phyloP scores from a whole-genome alignment of 768 basidiomycete species.

The Mycena indigotica region DNA sequence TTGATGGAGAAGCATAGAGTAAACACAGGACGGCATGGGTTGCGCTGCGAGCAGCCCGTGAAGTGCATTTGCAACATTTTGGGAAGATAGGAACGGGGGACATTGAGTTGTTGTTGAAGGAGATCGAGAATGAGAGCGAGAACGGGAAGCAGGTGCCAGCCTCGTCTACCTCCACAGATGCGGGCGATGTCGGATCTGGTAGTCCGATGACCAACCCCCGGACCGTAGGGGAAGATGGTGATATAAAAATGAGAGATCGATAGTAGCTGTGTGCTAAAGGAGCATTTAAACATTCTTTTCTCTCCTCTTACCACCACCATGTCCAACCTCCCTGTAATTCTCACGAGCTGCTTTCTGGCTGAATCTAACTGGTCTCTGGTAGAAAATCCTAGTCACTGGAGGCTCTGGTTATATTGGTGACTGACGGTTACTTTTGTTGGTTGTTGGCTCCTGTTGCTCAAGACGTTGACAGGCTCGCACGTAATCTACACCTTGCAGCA shows the following conservation, averaged over 20 bases:
- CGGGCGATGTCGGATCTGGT: slow-evolving; percentile 37
- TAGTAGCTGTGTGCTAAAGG: slow-evolving; percentile 19
- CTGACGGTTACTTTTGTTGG: slow-evolving; percentile 19
- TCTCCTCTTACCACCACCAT: slow-evolving; percentile 8
- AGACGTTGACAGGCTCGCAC: slow-evolving; percentile 73
- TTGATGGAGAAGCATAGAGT: slow-evolving; percentile 48
- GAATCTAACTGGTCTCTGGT: slow-evolving; percentile 6
- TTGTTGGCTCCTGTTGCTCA: neutral
- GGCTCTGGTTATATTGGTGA: slow-evolving; percentile 22
- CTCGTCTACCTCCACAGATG: no score
- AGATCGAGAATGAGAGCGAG: slow-evolving; percentile 55
- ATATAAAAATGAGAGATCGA: slow-evolving; percentile 54
- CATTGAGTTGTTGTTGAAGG: slow-evolving; percentile 52
- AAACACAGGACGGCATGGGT: slow-evolving; percentile 82
- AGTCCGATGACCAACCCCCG: slow-evolving; percentile 30
- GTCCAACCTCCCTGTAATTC: slow-evolving; percentile 22
- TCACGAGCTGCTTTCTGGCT: neutral
- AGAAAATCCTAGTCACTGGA: slow-evolving; percentile 19
- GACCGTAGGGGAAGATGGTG: slow-evolving; percentile 37
- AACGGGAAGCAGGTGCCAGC: slow-evolving; percentile 40
- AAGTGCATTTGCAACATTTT: slow-evolving; percentile 74
- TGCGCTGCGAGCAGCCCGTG: slow-evolving; percentile 74
- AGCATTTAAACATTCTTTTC: slow-evolving; percentile 2
- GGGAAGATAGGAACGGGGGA: slow-evolving; percentile 83
- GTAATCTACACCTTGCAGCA: slow-evolving; percentile 85